Evolutionary conservation across 2,329 filamentous ascomycete genomes (phyloP).

Genomic region (Pseudogymnoascus sp.): DNA sequence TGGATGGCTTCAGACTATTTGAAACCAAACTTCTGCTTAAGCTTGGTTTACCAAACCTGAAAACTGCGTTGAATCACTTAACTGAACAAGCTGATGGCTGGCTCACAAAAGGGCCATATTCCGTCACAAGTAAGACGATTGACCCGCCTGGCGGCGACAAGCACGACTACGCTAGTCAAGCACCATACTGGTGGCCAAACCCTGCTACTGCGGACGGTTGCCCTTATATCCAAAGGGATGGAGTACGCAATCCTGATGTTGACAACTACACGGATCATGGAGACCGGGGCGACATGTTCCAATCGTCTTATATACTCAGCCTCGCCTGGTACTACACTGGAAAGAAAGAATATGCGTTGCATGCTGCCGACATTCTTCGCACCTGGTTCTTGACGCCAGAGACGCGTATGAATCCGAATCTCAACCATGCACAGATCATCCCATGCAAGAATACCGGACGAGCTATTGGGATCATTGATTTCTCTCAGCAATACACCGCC

Average conservation of each 20-base stretch:
- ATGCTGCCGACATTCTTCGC: slow-evolving; percentile 21
- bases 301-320: slow-evolving; percentile 20
- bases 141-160: slow-evolving; percentile 18
- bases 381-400: slow-evolving; percentile 23
- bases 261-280: slow-evolving; percentile 17
- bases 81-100: slow-evolving; percentile 15
- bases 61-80: not conserved
- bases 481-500: slow-evolving; percentile 24
- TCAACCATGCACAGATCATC: slow-evolving; percentile 22
- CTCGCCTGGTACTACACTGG: slow-evolving; percentile 27
- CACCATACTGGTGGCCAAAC: slow-evolving; percentile 23
- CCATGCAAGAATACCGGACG: slow-evolving; percentile 13
- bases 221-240: slow-evolving; percentile 24
- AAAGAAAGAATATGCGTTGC: slow-evolving; percentile 19
- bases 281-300: slow-evolving; percentile 22
- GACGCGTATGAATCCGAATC: slow-evolving; percentile 25
- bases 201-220: slow-evolving; percentile 18
- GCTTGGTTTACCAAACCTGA: not conserved
- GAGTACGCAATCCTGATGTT: slow-evolving; percentile 24
- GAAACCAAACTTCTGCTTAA: slow-evolving; percentile 9
- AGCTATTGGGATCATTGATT: slow-evolving; percentile 15
- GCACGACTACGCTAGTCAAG: slow-evolving; percentile 23
- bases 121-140: slow-evolving; percentile 20
- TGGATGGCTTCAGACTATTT: slow-evolving; percentile 8
- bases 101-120: slow-evolving; percentile 24